Evolutionary conservation across 1,139 yeast genomes (phyloP), one percentile per base, ranked within the genome.

Genomic region (Zhuliangozyma parablackwelliae): DNA sequence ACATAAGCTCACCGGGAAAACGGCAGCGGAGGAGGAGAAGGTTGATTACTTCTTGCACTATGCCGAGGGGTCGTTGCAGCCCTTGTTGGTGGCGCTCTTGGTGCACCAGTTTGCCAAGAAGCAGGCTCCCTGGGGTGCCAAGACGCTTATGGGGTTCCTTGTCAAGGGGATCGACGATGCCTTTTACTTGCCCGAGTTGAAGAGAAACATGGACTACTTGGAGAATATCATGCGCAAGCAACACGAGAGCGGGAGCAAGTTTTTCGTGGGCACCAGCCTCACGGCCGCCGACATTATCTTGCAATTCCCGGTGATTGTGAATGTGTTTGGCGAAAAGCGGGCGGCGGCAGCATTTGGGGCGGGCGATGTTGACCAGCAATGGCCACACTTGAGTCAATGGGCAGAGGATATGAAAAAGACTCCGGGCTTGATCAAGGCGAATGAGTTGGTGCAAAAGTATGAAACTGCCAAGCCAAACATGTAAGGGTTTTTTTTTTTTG

Each of bases 231-330:
- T 67, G 37, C 55, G 56, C 32, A 43, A 48, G 23, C 57, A 63
- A 28, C 55, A 54, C 29, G 52, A 53, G 11, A 51, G 51, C 10
- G 49, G 54, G 3, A 45, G 50, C 9, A 52, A 54, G 3, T 65
- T 49, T 39, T 63, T 69, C 44, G 72, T 67, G 11, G 75, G 70
- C 12, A 46, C 51, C 36, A 56, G 57, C 38, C 53, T 69, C 38
- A 54, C 69, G 21, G 70, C 51, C 6, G 75, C 72, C 1, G 75
- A 69, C 43, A 54, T 69, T 29, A 57, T 64, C 21, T 56, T 67
- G 36, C 44, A 51, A n/a, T 69, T 60, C 52, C 73, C 74, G 1
- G 31, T 68, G 29, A 41, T 39, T 26, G 53, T 54, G 20, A 48
- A 50, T 33, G 37, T 60, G 3, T 58, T 58, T 35, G 32, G 33